These are phyloP conservation scores for Tubosaeta sp. DNA, from an alignment of 768 basidiomycete genomes.

Conservation along the genomic window DNA sequence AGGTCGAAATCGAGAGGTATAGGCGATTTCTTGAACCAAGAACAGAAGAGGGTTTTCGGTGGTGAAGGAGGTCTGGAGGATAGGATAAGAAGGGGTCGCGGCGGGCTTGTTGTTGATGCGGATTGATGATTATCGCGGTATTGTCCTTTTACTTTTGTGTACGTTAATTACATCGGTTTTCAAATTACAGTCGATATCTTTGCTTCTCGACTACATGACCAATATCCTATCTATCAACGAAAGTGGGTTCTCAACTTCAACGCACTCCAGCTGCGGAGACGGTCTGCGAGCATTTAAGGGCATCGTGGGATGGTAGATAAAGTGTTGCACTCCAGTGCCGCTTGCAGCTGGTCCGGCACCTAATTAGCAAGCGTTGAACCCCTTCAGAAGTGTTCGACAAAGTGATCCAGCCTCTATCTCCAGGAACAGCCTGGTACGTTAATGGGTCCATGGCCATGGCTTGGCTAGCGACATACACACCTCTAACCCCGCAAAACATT, in stretches of 20 bases:
- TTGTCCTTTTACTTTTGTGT: conserved; percentile 1
- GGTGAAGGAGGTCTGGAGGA: conserved; percentile 77
- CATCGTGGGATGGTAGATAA: neutral
- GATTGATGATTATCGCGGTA: conserved; percentile 18
- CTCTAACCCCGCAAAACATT: neutral
- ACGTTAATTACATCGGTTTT: conserved; percentile 5
- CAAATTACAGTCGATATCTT: neutral
- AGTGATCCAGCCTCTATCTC: conserved; percentile 1
- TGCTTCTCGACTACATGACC: neutral
- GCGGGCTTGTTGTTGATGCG: conserved; percentile 62
- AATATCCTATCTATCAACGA: neutral
- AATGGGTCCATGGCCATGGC: neutral
- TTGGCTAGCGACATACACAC: conserved; percentile 9
- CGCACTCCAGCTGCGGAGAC: neutral
- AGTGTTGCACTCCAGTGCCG: neutral
- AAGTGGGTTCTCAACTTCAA: neutral
- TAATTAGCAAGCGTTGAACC: neutral
- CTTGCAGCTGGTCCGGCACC: neutral
- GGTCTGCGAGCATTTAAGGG: neutral
- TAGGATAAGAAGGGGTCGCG: conserved; percentile 66
- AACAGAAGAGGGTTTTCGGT: conserved; percentile 82
- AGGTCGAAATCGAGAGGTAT: conserved; percentile 72
- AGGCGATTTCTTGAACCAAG: conserved; percentile 76
- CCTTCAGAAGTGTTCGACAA: neutral
- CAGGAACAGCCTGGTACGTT: neutral